phyloP scores from a whole-genome alignment of 495 filamentous ascomycete species.

The Penicillium egyptiacum region DNA sequence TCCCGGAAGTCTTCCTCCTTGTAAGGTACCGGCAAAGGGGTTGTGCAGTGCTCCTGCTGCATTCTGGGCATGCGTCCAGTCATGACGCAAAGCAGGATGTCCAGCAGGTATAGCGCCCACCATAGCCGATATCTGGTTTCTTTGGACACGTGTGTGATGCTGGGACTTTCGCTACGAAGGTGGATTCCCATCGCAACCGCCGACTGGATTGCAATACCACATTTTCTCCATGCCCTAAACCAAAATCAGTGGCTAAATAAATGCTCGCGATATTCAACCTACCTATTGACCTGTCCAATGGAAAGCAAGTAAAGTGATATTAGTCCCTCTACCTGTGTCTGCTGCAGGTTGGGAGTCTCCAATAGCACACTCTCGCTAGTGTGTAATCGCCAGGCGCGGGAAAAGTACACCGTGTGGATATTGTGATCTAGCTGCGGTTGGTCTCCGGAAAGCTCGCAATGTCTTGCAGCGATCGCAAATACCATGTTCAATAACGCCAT shows the following conservation, averaged over 20 bases:
- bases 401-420: background rate
- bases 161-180: conserved; percentile 52
- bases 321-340: conserved; percentile 2
- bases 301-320: conserved; percentile 10
- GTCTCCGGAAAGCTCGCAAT: background rate
- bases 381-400: background rate
- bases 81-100: conserved; percentile 54
- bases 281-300: conserved; percentile 6
- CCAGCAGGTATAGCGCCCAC: conserved; percentile 56
- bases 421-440: background rate
- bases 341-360: conserved; percentile 5
- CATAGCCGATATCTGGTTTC: conserved; percentile 34
- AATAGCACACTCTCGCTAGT: background rate
- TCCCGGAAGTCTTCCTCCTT: conserved; percentile 46
- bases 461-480: conserved; percentile 53
- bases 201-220: conserved; percentile 55
- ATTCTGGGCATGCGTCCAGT: conserved; percentile 59
- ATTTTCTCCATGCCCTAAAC: conserved; percentile 17
- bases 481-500: conserved; percentile 59
- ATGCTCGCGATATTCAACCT: background rate
- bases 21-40: conserved; percentile 50
- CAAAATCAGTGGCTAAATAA: background rate
- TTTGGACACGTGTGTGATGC: conserved; percentile 44
- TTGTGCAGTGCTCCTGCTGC: conserved; percentile 50
- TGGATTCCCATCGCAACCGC: conserved; percentile 57